These are phyloP conservation scores for Bjerkandera adusta DNA, from an alignment of 1,284 basidiomycete genomes.

Conservation along the genomic window DNA sequence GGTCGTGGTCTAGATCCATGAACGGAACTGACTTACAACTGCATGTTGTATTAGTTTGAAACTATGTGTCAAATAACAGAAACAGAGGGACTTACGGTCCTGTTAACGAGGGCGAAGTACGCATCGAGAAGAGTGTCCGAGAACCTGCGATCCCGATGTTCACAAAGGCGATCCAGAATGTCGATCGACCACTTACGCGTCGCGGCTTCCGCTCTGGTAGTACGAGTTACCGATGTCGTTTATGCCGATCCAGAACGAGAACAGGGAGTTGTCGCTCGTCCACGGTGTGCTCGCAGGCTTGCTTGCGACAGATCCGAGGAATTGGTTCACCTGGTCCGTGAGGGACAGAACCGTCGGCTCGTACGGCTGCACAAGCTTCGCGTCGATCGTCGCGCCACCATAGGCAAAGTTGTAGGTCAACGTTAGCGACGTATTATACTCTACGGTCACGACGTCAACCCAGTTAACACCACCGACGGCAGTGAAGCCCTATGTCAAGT, in stretches of 20 bases:
- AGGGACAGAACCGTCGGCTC: constrained; percentile 46
- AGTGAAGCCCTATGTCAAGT: constrained; percentile 40
- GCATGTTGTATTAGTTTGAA: background rate
- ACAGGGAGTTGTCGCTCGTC: constrained; percentile 49
- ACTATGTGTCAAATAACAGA: background rate
- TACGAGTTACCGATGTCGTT: constrained; percentile 60
- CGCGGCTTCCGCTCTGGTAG: constrained; percentile 40
- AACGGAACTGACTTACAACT: constrained; percentile 1
- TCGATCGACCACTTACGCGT: constrained; percentile 36
- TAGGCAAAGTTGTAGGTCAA: constrained; percentile 61
- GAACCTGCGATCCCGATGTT: constrained; percentile 35
- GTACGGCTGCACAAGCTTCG: constrained; percentile 47
- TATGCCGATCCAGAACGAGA: constrained; percentile 60
- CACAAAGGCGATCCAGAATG: background rate
- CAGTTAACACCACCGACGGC: constrained; percentile 56
- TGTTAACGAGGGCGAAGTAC: constrained; percentile 52
- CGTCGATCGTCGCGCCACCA: constrained; percentile 59
- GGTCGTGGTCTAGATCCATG: background rate
- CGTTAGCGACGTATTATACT: constrained; percentile 49
- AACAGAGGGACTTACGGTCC: constrained; percentile 40
- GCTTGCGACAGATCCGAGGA: constrained; percentile 38
- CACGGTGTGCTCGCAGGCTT: constrained; percentile 49
- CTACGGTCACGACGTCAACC: constrained; percentile 48
- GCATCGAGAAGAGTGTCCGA: constrained; percentile 45
- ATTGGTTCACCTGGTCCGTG: constrained; percentile 54